A percentile compares a stretch with the other conserved stretches of the same genome.
Conservation (phyloP, 176 grass and related monocot species). For the Triticum timopheevii region DNA sequence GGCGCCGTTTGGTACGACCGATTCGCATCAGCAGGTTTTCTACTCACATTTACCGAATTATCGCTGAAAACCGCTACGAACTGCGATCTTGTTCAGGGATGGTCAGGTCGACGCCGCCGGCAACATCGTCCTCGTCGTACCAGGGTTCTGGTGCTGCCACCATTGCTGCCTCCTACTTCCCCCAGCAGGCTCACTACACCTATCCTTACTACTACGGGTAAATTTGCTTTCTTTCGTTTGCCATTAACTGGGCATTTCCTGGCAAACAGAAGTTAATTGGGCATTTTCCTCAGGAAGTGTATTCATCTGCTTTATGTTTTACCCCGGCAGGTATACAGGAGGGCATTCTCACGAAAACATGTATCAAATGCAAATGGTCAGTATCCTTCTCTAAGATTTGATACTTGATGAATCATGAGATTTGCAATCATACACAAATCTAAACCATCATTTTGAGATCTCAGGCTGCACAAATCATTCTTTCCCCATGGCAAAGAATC, state of each 20-base stretch:
- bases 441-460: background rate
- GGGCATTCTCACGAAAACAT: slow-evolving; percentile 52
- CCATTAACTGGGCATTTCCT: too few species aligned
- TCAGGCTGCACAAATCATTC: background rate
- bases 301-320: background rate
- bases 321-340: slow-evolving; percentile 38
- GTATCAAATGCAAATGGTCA: slow-evolving; percentile 54
- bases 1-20: background rate
- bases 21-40: background rate
- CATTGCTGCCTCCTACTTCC: slow-evolving; percentile 38
- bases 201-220: slow-evolving; percentile 61
- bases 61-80: background rate
- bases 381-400: background rate
- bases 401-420: background rate
- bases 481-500: background rate
- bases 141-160: slow-evolving; percentile 5
- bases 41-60: background rate
- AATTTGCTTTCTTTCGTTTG: background rate
- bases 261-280: too few species aligned
- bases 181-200: slow-evolving; percentile 37
- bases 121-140: slow-evolving; percentile 36
- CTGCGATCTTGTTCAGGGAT: slow-evolving; percentile 27
- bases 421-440: background rate
- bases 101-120: slow-evolving; percentile 22
- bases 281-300: background rate